Evolutionary conservation across 2,329 filamentous ascomycete genomes (phyloP), one percentile per base, ranked within the genome.

Genomic region (Sordariomycetes sp.): DNA sequence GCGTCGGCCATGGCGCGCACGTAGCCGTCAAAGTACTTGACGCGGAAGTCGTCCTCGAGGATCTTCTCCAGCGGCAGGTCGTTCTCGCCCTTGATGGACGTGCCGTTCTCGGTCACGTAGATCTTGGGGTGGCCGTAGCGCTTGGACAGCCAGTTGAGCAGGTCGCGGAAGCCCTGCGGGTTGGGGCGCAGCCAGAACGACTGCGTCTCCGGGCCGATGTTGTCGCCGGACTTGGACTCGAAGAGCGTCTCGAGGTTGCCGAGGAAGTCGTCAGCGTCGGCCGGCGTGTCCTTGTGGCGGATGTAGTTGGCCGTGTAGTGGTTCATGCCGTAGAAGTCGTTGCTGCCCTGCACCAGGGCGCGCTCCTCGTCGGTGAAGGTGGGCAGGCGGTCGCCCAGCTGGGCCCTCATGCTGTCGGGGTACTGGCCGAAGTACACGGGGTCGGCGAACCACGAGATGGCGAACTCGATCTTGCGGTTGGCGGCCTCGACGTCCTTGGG

Each of bases 311-410:
- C 87, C 55, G 89, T 92, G 77, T 96, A 96, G 78, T 91, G 88
- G 77, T 96, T 95, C 89, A 93, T 93, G 70, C 89, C 90, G 72
- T 95, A 95, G 73, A 95, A 95, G 76, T 95, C 90, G 71, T 94
- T 94, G 68, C 86, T 90, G n/a, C 88, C 89, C 66, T 87, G 79
- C 53, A 96, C 84, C n/a, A 94, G 76, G 2, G 81, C 82, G 25
- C 77, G 71, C 68, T 96, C 89, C 63, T 89, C 87, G 0, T 79
- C 71, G 0, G 87, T 90, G 70, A 89, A 94, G 52, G 77, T 75
- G 5, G 90, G 90, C 54, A 95, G 79, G 16, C 89, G 83, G 68
- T 86, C 79, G 59, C 90, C 89, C 20, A 95, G 83, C 75, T 95
- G 90, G 69, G 83, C 82, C 59, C 82, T 79, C 89, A 95, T 95